Evolutionary conservation across 106 monocot genomes (phyloP), one percentile per base, ranked within the genome.

Genomic region (Ottelia alismoides): DNA sequence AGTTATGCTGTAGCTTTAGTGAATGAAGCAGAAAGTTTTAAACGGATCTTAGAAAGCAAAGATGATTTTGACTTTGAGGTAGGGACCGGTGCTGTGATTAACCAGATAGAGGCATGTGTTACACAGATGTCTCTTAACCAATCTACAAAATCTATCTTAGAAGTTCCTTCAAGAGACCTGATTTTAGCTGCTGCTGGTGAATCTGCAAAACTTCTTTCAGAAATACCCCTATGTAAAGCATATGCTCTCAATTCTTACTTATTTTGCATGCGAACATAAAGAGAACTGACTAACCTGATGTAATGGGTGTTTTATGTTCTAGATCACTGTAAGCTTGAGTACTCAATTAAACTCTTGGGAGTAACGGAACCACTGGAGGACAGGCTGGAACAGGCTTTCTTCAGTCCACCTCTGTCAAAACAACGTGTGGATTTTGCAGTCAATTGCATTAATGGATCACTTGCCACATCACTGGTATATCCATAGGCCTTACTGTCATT

Each of bases 341-440:
- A 70, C 63, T 70, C 63, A 0, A 57, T 98, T 12, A 84, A 79
- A 63, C 25, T 98, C 27, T 58, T 87, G 72, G 52, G 56, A 25
- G 74, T 84, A 40, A 67, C 70, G 29, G 85, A 89, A 65, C 89
- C 81, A 25, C 64, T 85, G 47, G 98, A 98, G 62, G 98, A 85
- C 48, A 85, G 89, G 70, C 74, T 98, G 67, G 98, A 90, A 66
- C 72, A 78, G 50, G 98, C 98, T 65, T 69, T 98, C 29, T 98
- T 98, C 35, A 82, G 56, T 53, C 98, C 98, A 28, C 76, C 98
- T 57, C 60, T 98, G 45, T 85, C 98, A 26, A 98, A 90, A 63
- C 98, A 98, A 62, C 57, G 98, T 10, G 82, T 98, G 69, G 82
- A 85, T 31, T 98, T 90, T 80, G 89, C 98, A 22, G 72, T 98